Base-by-base conservation (phyloP, 1,139 yeast genomes). In the Candida pseudoviswanathii region DNA sequence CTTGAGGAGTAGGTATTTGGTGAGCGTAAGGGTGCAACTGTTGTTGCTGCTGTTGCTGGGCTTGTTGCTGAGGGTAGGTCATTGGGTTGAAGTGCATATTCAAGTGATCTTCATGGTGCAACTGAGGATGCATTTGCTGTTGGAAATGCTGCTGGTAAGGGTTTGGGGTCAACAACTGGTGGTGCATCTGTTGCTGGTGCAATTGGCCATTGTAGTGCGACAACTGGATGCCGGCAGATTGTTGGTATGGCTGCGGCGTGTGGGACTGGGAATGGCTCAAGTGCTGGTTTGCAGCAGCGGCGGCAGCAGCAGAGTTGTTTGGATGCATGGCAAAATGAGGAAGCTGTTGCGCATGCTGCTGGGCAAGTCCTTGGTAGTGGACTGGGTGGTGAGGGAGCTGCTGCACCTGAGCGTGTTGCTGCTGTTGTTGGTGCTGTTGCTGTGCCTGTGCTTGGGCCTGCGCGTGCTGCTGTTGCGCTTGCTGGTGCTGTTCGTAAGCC, bases 51-150 rank as follows among this genome's bases (percentile, higher is more conserved):
- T 56, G 60, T 10, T 51, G 56, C 40, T 57, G 60, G n/a, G 48
- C 53, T 37, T 48, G 55, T 39, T 52, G 54, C 30, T 56, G 64
- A 50, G 55, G 66, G 44, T 52, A 58, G 22, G 55, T 54, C 51
- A 57, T 58, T 46, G 58, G 61, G 54, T 57, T 63, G 51, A 60
- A 55, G 46, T 65, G 70, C 36, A 59, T 55, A 43, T 55, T 55
- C 44, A 61, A 57, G 47, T 63, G 67, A 41, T 61, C 66, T 33
- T 47, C 50, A 21, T 55, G 54, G 58, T 47, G 53, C 25, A 46
- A 42, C 39, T 46, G 54, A 34, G 45, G 52, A 27, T 46, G 53
- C 41, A 37, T 45, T 31, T 51, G 50, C 37, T 47, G 49, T 43
- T 54, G 56, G 30, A 30, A 36, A 24, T 44, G 47, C 38, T 47